Evolutionary conservation across 768 basidiomycete genomes (phyloP), one percentile per base, ranked within the genome.

Genomic region (Calvatia gigantea): DNA sequence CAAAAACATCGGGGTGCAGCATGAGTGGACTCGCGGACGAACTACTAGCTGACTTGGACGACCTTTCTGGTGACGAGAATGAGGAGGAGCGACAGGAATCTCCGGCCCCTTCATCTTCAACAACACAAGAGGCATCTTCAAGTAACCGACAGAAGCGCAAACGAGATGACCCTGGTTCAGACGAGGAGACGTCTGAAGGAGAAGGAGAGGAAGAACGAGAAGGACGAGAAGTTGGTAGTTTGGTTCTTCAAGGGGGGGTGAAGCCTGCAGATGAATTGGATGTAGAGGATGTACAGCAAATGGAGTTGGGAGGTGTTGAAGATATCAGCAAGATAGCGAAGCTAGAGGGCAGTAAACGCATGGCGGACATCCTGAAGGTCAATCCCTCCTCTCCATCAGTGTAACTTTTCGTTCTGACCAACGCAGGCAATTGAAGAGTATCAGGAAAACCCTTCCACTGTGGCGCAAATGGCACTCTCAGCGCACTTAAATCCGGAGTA

Each of bases 241-340:
- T 95, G 12, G 86, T 92, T 4, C 77, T 90, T 0, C 90, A 90
- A 52, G 95, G 94, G 0, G 96, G 96, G 8, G 76, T 95, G 11
- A 84, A 83, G 61, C 96, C 96, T 12, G 93, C 95, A n/a, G 94
- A 98, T 35, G 95, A 99, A 72, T 76, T 98, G 41, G 94, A 98
- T 67, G 86, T 77, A 27, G 95, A 96, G 61, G 93, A 95, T 57
- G 97, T 98, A 28, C 89, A 94, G 65, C 84, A 86, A 64, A 98
- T 98, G 93, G 93, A 98, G 64, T 74, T 99, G 32, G 85, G 85
- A 9, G 76, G 70, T 25, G 81, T 98, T 48, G 88, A 89, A 64
- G 94, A 98, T 70, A 92, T 98, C 19, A 74, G 76, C 55, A 90
- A 86, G 60, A 85, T 99, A 35, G 94, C 97, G 2, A 94, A 90